Base-by-base conservation (phyloP, 2,329 filamentous ascomycete genomes). In the Aureobasidium vineae region DNA sequence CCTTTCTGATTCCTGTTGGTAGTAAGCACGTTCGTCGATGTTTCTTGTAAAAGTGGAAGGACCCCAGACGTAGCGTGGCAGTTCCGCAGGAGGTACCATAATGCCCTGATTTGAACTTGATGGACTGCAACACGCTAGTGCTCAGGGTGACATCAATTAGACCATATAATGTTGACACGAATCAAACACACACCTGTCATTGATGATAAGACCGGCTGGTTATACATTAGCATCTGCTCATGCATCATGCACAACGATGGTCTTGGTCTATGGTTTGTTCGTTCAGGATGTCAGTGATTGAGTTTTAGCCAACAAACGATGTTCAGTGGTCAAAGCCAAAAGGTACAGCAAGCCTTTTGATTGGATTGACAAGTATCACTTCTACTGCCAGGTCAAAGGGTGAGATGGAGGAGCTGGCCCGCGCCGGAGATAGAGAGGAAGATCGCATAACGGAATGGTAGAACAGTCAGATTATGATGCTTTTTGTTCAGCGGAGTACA, bases 401-500 rank as follows among this genome's bases (percentile, higher is more conserved):
- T 41, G 52, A 47, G 38, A 33, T 23, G 15, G 19, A n/a, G 19
- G 40, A 26, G 40, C 38, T 59, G 21, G 40, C 8, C 40, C 31
- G 40, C 54, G 21, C 40, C 40, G 5, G 26, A 23, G 2, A 45
- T 5, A 13, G 26, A 5, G 21, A 8, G 8, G 23, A 61, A 19
- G 38, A 41, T 19, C 53, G 41, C 56, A 49, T 21, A 31, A 23
- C 47, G n/a, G 16, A 40, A 31, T 45, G 54, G 38, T n/a, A 33
- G 40, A 33, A 26, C 19, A 21, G 26, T 59, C 26, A 38, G 26
- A 45, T 33, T 33, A 49, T 36, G 33, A 63, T 36, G 60, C 61
- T 64, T 64, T 54, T 63, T 59, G 38, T 52, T 52, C 45, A 40
- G 33, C 41, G 31, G 45, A 50, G 31, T 50, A 52, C 57, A 45